Base-by-base conservation (phyloP, 441 rosid species). In the Erysimum pusillum region DNA sequence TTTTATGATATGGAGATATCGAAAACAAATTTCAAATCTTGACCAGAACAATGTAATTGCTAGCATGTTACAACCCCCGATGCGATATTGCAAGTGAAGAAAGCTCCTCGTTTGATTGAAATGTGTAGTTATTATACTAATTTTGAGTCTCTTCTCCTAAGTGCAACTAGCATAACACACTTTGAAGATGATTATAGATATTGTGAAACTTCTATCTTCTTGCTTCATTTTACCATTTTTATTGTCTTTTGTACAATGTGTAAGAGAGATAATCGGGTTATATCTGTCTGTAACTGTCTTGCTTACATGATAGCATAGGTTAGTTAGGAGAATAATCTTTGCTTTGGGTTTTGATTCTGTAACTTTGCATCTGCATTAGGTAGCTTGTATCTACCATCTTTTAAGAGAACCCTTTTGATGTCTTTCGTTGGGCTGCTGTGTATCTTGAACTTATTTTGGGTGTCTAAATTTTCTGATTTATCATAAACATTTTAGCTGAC, bases 1-100 rank as follows among this genome's bases (percentile, higher is more conserved):
- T 22, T 52, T 67, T 38, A 48, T n/a, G 73, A 36, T 71, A 1
- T 35, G 48, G 25, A 38, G 36, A 36, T 59, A 59, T 59, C 11
- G 56, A 58, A 69, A 59, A 46, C 38, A 59, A 38, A 57, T 25
- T 71, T 60, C 17, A 49, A 36, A 35, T 45, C 34, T 56, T 69
- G 57, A 61, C n/a, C 12, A 9, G 20, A 53, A 28, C 34, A 45
- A 34, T 18, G 56, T 57, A 44, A 13, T 8, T 44, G 14, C 42
- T 69, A 57, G 41, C 34, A 7, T 48, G 53, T 48, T 48, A 1
- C 25, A 48, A 48, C 8, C 3, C 3, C 74, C 35, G 42, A 44
- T 32, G 17, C 2, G 56, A 14, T 59, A 6, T 20, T 45, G 46
- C 25, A 13, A 70, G 46, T 71, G 60, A 49, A 25, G 28, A 18